A percentile compares a stretch with the other conserved stretches of the same genome.
phyloP scores from a whole-genome alignment of 768 basidiomycete species.

The Jaapia argillacea region DNA sequence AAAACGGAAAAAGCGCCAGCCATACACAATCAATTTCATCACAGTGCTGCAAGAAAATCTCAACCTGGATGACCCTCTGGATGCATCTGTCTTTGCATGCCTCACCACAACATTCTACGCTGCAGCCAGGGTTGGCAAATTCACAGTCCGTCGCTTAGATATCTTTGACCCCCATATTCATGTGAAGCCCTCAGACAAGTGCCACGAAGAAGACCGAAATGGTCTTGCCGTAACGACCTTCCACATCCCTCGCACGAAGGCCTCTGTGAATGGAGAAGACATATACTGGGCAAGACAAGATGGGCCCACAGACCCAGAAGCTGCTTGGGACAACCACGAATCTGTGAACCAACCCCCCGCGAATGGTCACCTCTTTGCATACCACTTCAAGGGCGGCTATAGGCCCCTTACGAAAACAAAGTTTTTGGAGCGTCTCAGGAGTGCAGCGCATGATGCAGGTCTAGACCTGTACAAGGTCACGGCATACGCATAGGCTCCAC shows the following conservation, averaged over 20 bases:
- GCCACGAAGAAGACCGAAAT: conserved; percentile 12
- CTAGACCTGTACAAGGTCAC: no score
- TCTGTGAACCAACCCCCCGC: conserved; percentile 18
- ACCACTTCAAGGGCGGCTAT: conserved; percentile 4
- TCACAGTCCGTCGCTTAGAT: conserved; percentile 23
- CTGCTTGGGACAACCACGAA: conserved; percentile 17
- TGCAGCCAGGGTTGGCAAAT: conserved; percentile 23
- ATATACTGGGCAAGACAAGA: no score
- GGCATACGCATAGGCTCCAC: no score
- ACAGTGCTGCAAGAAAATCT: conserved; percentile 11
- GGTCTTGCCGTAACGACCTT: conserved; percentile 18
- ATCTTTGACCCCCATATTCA: conserved; percentile 21
- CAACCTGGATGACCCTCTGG: conserved; percentile 17
- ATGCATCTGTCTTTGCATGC: conserved; percentile 26
- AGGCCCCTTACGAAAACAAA: background rate
- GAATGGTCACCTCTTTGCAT: conserved; percentile 21
- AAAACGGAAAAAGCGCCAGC: conserved; percentile 17
- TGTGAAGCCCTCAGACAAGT: conserved; percentile 17
- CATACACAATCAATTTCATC: conserved; percentile 20
- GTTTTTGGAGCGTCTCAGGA: conserved; percentile 5
- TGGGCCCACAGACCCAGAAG: conserved; percentile 20
- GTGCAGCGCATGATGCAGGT: conserved; percentile 14
- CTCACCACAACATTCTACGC: conserved; percentile 29
- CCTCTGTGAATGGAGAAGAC: conserved; percentile 17
- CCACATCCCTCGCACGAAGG: conserved; percentile 21